Evolutionary conservation across 2,329 filamentous ascomycete species (phyloP), one percentile per base, ranked within the genome.

Genomic region (Lachnum nothofagi): DNA sequence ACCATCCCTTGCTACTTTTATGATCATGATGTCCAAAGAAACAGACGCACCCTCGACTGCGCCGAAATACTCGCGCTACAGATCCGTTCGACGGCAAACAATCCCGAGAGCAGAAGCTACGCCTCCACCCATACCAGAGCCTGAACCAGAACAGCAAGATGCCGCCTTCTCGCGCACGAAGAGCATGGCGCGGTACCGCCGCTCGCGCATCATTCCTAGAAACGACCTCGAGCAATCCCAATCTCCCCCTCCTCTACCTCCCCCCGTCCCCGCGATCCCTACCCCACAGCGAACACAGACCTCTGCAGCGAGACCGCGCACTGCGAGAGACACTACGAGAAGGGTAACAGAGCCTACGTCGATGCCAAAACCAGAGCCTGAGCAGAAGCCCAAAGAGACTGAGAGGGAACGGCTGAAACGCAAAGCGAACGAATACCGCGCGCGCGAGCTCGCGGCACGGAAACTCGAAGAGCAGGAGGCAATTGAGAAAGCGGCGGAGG

Each of bases 1-100:
- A n/a, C n/a, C n/a, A n/a, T n/a, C n/a, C n/a, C n/a, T n/a, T n/a
- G n/a, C n/a, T n/a, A n/a, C n/a, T n/a, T n/a, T 35, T 17, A 35
- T 38, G 25, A 25, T 16, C 17, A 52, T 31, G 33, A 62, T 61
- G 60, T 49, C 53, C 24, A 48, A 55, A 33, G 54, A 55, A n/a
- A 53, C 47, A 25, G 53, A 55, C 10, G 39, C 46, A 41, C 31
- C 37, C 39, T 44, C 49, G 29, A 31, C 48, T 42, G 38, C 51
- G 17, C 63, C 63, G 24, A 80, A 77, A 60, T 74, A 78, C 61
- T 77, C 77, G 46, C 73, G 79, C 35, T 83, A 83, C 65, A 71
- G 78, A 55, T 79, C 77, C 24, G 76, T 81, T 47, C 68, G 79
- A 50, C 71, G 71, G 5, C 34, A 37, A 16, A 10, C n/a, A n/a